Base-by-base conservation (phyloP, 2,329 filamentous ascomycete genomes). In the Fusarium xyrophilum region DNA sequence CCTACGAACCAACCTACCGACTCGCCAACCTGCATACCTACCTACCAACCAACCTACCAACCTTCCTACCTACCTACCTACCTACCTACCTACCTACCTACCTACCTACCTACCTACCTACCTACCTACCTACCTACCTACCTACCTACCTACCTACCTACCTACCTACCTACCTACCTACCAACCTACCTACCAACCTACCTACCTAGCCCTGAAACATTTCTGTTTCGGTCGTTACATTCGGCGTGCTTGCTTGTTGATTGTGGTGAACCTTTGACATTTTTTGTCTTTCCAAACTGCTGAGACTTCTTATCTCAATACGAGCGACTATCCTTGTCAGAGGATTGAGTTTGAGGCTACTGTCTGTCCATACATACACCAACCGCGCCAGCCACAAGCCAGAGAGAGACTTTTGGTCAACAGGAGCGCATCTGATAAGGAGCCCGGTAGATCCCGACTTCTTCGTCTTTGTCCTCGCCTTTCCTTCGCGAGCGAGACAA, bases 261-360 rank as follows among this genome's bases (percentile, higher is more conserved):
- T 23, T 60, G 65, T 61, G 65, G 60, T 65, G 60, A 60, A 67
- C 21, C 27, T 51, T 54, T 48, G 48, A 60, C 52, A 28, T 43
- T 35, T 55, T 52, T 55, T 56, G 33, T 38, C 60, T 52, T 11
- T 43, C 28, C 39, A 32, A 48, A 40, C n/a, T 32, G 19, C 25
- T 47, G 42, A 59, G 47, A 46, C 42, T 60, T 61, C 51, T 68
- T 68, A 68, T 68, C 60, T 67, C 50, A 32, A 43, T 35, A 56
- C 46, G 36, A 63, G 25, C 15, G 27, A 30, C 25, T 33, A 63
- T 64, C 39, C 53, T 46, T 58, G 52, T 35, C 44, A 36, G 33
- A 38, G 40, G 43, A 61, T 65, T 61, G 46, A 68, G 60, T 65
- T 56, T 32, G 30, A 36, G 42, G 39, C 39, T 46, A 39, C 35